These are phyloP conservation scores for Avena eriantha DNA, from an alignment of 176 grass and related monocot genomes.

Conservation along the genomic window DNA sequence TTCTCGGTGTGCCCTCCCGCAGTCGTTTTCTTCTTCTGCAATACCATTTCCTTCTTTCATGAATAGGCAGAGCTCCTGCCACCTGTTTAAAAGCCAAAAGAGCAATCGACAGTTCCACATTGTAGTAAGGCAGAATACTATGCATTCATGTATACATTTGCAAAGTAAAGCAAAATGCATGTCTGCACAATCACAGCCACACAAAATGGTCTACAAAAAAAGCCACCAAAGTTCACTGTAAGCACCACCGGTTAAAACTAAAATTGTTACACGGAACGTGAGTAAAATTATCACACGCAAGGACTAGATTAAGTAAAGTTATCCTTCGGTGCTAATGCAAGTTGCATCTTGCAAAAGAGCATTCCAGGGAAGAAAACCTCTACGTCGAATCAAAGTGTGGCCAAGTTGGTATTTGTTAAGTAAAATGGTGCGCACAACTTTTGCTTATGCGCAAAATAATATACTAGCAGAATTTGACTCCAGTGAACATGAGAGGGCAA, in stretches of 20 bases:
- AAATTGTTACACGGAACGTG: background rate
- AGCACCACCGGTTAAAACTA: slow-evolving; percentile 8
- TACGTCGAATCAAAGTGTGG: background rate
- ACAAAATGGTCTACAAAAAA: slow-evolving; percentile 8
- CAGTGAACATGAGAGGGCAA: slow-evolving; percentile 31
- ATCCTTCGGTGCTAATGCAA: slow-evolving; percentile 16
- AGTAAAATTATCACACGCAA: slow-evolving; percentile 16
- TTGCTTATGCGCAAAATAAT: background rate
- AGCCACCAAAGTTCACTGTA: slow-evolving; percentile 12
- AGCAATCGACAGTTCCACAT: background rate
- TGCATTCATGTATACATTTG: slow-evolving; percentile 7
- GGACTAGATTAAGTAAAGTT: slow-evolving; percentile 27
- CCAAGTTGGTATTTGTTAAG: slow-evolving; percentile 9
- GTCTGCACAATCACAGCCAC: slow-evolving; percentile 37
- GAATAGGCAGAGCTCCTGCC: background rate
- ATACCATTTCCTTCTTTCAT: background rate
- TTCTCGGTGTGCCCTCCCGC: background rate
- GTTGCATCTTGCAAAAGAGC: slow-evolving; percentile 39
- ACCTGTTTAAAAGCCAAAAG: background rate
- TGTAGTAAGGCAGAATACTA: background rate
- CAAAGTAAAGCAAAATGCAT: background rate
- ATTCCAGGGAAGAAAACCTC: background rate
- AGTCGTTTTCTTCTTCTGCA: background rate
- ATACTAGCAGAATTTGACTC: slow-evolving; percentile 26
- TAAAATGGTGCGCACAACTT: background rate